Evolutionary conservation across 805 yeast species (phyloP).

Genomic region (Phaffomyces antillensis): DNA sequence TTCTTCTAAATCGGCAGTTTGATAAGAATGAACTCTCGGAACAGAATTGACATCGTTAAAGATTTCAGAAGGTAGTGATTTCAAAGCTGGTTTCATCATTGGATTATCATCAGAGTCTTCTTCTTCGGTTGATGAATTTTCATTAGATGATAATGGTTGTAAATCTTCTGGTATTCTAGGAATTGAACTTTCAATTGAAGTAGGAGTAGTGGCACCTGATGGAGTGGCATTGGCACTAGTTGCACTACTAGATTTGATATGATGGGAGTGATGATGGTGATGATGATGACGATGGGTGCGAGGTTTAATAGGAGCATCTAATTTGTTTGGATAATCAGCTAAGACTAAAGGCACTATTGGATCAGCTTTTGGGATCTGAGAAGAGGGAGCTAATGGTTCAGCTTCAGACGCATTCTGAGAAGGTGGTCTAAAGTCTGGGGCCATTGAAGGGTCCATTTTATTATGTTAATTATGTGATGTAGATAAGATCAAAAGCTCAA

Average conservation of each 20-base stretch:
- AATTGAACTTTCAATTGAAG: slow-evolving; percentile 26
- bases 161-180: slow-evolving; percentile 54
- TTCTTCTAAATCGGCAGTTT: slow-evolving; percentile 91
- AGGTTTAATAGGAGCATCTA: slow-evolving; percentile 67
- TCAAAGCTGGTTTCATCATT: no score
- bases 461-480: neutral
- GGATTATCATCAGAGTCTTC: slow-evolving; percentile 9
- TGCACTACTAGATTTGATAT: slow-evolving; percentile 9
- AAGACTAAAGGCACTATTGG: slow-evolving; percentile 76
- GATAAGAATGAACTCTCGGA: slow-evolving; percentile 36
- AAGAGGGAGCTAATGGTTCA: slow-evolving; percentile 61
- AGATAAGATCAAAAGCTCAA: neutral
- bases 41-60: slow-evolving; percentile 14
- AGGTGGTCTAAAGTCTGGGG: slow-evolving; percentile 86
- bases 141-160: slow-evolving; percentile 43
- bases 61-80: slow-evolving; percentile 1
- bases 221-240: slow-evolving; percentile 2
- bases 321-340: slow-evolving; percentile 63
- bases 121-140: slow-evolving; percentile 29
- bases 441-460: slow-evolving; percentile 89
- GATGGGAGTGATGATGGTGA: slow-evolving; percentile 9
- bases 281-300: slow-evolving; percentile 24
- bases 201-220: slow-evolving; percentile 12
- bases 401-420: slow-evolving; percentile 52
- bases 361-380: slow-evolving; percentile 60